These are phyloP conservation scores for Mucor irregularis DNA, from an alignment of 371 early-diverging fungal species.

Conservation along the genomic window DNA sequence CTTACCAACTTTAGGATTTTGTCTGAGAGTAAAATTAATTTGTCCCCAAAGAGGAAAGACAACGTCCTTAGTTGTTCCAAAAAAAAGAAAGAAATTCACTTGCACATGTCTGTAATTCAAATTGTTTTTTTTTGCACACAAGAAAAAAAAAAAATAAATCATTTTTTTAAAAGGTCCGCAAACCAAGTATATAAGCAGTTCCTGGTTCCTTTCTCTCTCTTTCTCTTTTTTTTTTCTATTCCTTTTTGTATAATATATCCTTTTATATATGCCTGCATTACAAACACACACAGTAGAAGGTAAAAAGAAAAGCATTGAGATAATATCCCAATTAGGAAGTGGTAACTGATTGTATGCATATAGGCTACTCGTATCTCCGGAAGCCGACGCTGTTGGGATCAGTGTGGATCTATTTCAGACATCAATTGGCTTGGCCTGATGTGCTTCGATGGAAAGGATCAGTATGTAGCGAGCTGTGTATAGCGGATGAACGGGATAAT, in stretches of 20 bases:
- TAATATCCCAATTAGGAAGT: too few relatives aligned
- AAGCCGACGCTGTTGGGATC: conserved; percentile 9
- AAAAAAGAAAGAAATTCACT: too few relatives aligned
- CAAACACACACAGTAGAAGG: conserved; percentile 26
- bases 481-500: too few relatives aligned
- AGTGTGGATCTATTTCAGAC: conserved; percentile 10
- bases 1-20: too few relatives aligned
- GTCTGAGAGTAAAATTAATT: too few relatives aligned
- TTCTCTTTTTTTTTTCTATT: conserved; percentile 3
- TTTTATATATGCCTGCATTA: conserved; percentile 11
- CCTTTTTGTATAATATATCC: conserved; percentile 2
- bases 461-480: too few relatives aligned
- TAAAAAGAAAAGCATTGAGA: too few relatives aligned
- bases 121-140: not conserved
- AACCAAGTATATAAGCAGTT: not conserved
- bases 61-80: too few relatives aligned
- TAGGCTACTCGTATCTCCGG: conserved; percentile 21
- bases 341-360: too few relatives aligned
- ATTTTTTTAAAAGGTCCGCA: not conserved
- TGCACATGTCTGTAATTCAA: too few relatives aligned
- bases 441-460: conserved; percentile 45
- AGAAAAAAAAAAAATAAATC: conserved; percentile 17
- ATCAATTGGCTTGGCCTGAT: conserved; percentile 38
- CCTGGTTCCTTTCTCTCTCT: not conserved
- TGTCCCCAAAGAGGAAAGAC: too few relatives aligned